phyloP scores from a whole-genome alignment of 108 stramenopile species.

The Pseudonitzschia multiseries region DNA sequence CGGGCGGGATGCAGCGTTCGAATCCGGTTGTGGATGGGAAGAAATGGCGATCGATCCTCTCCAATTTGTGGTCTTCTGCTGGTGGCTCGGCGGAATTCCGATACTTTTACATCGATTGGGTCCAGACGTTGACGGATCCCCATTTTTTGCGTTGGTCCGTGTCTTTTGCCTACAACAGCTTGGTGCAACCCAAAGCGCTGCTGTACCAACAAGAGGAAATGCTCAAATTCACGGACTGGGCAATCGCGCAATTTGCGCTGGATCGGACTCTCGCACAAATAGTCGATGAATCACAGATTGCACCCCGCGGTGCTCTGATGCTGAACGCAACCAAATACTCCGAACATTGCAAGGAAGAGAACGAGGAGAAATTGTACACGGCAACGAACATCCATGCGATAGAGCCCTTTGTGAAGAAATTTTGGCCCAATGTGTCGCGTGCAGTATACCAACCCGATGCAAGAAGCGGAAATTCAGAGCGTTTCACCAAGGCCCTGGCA shows the following conservation, averaged over 20 bases:
- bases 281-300: slow-evolving; percentile 27
- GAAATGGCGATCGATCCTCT: slow-evolving; percentile 34
- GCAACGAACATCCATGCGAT: neutral
- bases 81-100: slow-evolving; percentile 9
- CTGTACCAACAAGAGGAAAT: slow-evolving; percentile 22
- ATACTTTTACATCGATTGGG: slow-evolving; percentile 39
- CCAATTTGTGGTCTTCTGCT: slow-evolving; percentile 19
- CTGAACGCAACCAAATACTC: too few species aligned
- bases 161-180: slow-evolving; percentile 36
- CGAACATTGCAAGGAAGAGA: too few species aligned
- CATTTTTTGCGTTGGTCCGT: slow-evolving; percentile 35
- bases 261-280: slow-evolving; percentile 10
- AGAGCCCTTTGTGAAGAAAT: slow-evolving; percentile 7
- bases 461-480: slow-evolving; percentile 29
- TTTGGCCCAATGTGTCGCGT: too few species aligned
- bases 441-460: slow-evolving; percentile 34
- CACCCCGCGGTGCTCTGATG: too few species aligned
- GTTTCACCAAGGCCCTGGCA: slow-evolving; percentile 41
- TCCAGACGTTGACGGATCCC: slow-evolving; percentile 28
- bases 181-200: slow-evolving; percentile 31
- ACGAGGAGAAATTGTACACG: too few species aligned
- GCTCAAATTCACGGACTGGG: slow-evolving; percentile 39
- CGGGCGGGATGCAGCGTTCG: slow-evolving; percentile 44
- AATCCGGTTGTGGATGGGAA: slow-evolving; percentile 38
- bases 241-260: slow-evolving; percentile 26